Conservation (phyloP, 1,284 basidiomycete species). For the Ustilago xerochloae region DNA sequence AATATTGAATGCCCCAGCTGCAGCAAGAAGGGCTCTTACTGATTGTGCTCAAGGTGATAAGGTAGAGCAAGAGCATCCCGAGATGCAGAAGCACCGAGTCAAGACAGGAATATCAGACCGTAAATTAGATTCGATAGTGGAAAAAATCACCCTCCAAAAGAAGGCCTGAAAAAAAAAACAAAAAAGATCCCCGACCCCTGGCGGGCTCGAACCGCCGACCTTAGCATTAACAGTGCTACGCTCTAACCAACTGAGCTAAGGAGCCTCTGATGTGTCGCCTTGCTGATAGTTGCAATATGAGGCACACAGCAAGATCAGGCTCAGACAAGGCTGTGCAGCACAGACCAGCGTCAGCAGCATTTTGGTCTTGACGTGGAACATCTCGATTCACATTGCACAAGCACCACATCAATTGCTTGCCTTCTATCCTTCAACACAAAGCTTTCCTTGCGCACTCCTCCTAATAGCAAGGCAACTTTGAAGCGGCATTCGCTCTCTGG, state of each 20-base stretch:
- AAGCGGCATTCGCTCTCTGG: background rate
- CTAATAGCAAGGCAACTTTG: no score
- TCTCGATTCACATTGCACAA: no score
- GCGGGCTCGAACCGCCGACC: constrained; percentile 60
- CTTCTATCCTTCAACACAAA: background rate
- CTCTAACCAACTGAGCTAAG: constrained; percentile 60
- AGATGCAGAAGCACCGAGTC: no score
- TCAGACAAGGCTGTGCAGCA: constrained; percentile 2
- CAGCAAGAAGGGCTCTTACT: no score
- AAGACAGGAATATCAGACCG: no score
- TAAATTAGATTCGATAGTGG: background rate
- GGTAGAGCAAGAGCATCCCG: no score
- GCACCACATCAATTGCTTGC: background rate
- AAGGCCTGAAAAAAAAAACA: background rate
- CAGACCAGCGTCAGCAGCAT: constrained; percentile 25
- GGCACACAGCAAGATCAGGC: no score
- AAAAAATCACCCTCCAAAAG: background rate
- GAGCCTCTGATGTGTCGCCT: constrained; percentile 4
- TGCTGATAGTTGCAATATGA: background rate
- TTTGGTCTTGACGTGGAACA: background rate
- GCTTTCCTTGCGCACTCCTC: background rate
- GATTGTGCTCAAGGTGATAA: no score
- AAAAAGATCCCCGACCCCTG: constrained; percentile 34
- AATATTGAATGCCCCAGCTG: no score
- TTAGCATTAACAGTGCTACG: constrained; percentile 60